A percentile compares a stretch with the other conserved stretches of the same genome.
Evolutionary conservation across 805 yeast genomes (phyloP).

Genomic region (Barnettozyma vustinii): DNA sequence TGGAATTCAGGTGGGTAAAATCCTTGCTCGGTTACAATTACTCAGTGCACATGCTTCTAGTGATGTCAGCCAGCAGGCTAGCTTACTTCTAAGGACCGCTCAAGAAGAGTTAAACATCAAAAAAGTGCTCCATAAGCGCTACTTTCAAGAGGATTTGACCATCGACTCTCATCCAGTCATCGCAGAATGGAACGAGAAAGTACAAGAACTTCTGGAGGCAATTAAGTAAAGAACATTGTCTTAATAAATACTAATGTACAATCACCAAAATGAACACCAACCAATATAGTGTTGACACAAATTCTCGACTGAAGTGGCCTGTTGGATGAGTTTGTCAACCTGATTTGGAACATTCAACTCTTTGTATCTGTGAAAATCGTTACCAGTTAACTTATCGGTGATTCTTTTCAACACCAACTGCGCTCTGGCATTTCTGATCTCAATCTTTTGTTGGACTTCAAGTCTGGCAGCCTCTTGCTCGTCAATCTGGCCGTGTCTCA

Average conservation of each 20-base stretch:
- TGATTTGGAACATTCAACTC: conserved; percentile 82
- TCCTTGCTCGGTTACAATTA: conserved; percentile 49
- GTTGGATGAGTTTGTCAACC: conserved; percentile 89
- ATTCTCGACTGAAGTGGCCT: conserved; percentile 94
- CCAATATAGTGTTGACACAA: conserved; percentile 96
- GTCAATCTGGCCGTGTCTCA: conserved; percentile 69
- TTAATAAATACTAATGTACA: conserved; percentile 3
- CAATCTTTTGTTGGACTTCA: conserved; percentile 63
- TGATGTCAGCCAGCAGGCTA: conserved; percentile 17
- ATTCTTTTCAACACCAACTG: conserved; percentile 84
- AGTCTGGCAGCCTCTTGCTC: conserved; percentile 70
- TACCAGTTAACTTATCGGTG: conserved; percentile 88
- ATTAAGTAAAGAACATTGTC: background rate
- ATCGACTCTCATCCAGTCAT: conserved; percentile 29
- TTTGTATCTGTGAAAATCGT: conserved; percentile 71
- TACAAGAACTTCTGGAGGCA: conserved; percentile 7
- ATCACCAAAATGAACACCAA: conserved; percentile 98
- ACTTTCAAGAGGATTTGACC: conserved; percentile 43
- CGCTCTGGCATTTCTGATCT: conserved; percentile 83
- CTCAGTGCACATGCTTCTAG: conserved; percentile 17
- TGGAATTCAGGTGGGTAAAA: conserved; percentile 60
- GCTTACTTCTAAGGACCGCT: conserved; percentile 31
- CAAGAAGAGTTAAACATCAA: conserved; percentile 50
- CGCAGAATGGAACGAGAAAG: conserved; percentile 37
- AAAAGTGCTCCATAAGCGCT: conserved; percentile 47